Percentiles rank a stretch among this genome's conserved stretches.
phyloP scores from a whole-genome alignment of 2,329 filamentous ascomycete genomes.

The Fusarium miscanthi region DNA sequence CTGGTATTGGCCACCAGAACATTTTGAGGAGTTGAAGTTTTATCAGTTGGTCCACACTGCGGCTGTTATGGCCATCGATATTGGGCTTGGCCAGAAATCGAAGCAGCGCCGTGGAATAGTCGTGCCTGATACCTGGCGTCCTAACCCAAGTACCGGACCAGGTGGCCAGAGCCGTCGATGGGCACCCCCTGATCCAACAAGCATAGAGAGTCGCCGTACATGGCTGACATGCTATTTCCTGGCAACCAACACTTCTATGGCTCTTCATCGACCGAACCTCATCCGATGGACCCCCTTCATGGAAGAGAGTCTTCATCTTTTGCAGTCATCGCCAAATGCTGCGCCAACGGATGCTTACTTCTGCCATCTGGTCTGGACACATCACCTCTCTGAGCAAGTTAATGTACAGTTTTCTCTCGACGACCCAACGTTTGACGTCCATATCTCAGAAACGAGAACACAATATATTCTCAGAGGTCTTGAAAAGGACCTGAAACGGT shows the following conservation, averaged over 20 bases:
- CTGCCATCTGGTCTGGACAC: conserved; percentile 69
- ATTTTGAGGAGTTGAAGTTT: conserved; percentile 88
- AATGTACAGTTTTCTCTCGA: conserved; percentile 74
- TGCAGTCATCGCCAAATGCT: conserved; percentile 65
- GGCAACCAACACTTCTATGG: conserved; percentile 69
- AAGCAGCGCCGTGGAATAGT: conserved; percentile 35
- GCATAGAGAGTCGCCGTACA: conserved; percentile 65
- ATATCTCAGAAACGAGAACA: conserved; percentile 70
- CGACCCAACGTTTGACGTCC: conserved; percentile 65
- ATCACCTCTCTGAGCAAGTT: conserved; percentile 75
- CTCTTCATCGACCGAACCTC: conserved; percentile 69
- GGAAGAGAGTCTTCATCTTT: conserved; percentile 66
- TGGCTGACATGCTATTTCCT: conserved; percentile 71
- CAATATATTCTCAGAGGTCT: conserved; percentile 74
- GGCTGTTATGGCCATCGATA: conserved; percentile 83
- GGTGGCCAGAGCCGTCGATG: conserved; percentile 47
- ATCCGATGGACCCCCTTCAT: conserved; percentile 71
- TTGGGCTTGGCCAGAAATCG: conserved; percentile 72
- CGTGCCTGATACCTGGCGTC: conserved; percentile 49
- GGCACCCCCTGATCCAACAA: conserved; percentile 62
- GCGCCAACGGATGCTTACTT: conserved; percentile 67
- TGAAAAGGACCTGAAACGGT: conserved; percentile 72
- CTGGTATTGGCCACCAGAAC: conserved; percentile 87
- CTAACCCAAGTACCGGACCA: conserved; percentile 1
- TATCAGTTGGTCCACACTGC: conserved; percentile 88